A percentile compares a stretch with the other conserved stretches of the same genome.
Evolutionary conservation across 257 asterid species (phyloP).

Genomic region (Apocynum venetum): DNA sequence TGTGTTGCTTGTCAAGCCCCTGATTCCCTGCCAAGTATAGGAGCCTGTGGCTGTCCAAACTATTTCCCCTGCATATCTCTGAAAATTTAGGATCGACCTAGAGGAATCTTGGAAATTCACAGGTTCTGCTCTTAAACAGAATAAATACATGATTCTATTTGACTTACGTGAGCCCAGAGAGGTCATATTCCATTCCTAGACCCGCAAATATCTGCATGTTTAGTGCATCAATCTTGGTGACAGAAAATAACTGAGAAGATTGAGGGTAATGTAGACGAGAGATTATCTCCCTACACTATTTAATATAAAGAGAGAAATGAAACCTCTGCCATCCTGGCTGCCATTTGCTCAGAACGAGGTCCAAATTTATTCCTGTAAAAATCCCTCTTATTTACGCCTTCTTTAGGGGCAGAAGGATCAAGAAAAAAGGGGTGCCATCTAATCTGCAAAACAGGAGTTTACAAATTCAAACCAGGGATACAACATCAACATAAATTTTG

Average conservation of each 20-base stretch:
- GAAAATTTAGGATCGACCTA: conserved; percentile 1
- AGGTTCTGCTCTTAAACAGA: background rate
- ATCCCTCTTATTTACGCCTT: conserved; percentile 66
- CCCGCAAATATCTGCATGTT: conserved; percentile 54
- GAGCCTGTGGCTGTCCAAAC: conserved; percentile 68
- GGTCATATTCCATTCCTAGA: conserved; percentile 51
- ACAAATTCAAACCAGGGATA: background rate
- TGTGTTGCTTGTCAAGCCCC: conserved; percentile 65
- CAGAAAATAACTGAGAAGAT: background rate
- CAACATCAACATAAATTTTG: background rate
- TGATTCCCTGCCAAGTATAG: conserved; percentile 58
- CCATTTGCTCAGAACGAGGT: conserved; percentile 51
- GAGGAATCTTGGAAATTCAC: conserved; percentile 9
- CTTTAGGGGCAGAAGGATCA: conserved; percentile 66
- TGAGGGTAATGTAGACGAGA: background rate
- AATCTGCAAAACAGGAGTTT: conserved; percentile 24
- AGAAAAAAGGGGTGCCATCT: conserved; percentile 51
- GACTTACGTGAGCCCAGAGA: conserved; percentile 63
- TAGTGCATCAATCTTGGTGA: background rate
- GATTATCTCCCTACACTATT: background rate
- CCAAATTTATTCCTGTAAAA: conserved; percentile 53
- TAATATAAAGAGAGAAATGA: conserved; percentile 4
- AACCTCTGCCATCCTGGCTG: conserved; percentile 71
- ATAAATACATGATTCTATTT: background rate
- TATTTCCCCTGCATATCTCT: conserved; percentile 49